Evolutionary conservation across 768 basidiomycete species (phyloP), one percentile per base, ranked within the genome.

Genomic region (Kwoniella botswanensis): DNA sequence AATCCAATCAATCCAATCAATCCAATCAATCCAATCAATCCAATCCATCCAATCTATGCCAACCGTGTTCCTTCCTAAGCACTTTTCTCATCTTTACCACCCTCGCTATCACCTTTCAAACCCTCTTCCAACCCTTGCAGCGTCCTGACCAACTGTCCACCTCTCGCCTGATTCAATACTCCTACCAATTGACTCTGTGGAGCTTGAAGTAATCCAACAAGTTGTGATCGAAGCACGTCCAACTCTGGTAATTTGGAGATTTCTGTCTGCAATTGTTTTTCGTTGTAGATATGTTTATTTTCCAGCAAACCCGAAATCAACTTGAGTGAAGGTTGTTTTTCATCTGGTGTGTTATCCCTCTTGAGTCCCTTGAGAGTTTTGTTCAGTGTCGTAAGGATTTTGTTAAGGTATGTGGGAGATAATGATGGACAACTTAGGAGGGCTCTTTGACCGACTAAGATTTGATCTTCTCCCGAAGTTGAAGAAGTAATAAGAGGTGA

Each of bases 301-400:
- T 95, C 94, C 71, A 95, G 86, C 63, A 97, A 81, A 43, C 91
- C 93, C 26, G 91, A 93, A 68, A 93, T 86, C 26, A 96, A 84
- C 76, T 85, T 87, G 67, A 96, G 41, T 11, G 10, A 56, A 24
- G 80, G 80, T 63, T 77, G 74, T 60, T 79, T 79, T 17, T 70
- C 60, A 29, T 71, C 69, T 10, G 63, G 17, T 4, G 62, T 61
- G 17, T 68, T 67, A 18, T 76, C 75, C n/a, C 74, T 63, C 29
- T 78, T 65, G 18, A 65, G 17, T 18, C 29, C 26, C 35, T 73
- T 73, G 50, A 83, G 57, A 1, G 75, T 60, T 35, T 70, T 71
- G 59, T 73, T 73, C 43, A 83, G 68, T 26, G 73, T 71, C 18
- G 50, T 44, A 0, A 82, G 71, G 42, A 83, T 52, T 60, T 71